These are phyloP conservation scores for Penicillium sp. DNA, from an alignment of 2,329 filamentous ascomycete genomes.

Conservation along the genomic window DNA sequence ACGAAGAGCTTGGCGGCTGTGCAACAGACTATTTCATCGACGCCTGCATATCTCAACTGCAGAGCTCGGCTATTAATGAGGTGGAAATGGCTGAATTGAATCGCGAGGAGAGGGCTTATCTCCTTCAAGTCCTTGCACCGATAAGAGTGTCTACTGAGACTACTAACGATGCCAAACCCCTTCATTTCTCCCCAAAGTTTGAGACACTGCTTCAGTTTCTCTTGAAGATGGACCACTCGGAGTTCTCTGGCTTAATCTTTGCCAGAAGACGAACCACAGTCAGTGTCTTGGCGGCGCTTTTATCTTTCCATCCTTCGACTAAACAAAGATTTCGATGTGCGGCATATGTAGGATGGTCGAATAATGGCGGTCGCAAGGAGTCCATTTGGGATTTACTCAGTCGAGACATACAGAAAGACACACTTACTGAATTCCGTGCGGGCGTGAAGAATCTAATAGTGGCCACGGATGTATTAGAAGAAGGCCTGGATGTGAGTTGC, in stretches of 20 bases:
- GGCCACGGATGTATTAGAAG: constrained; percentile 59
- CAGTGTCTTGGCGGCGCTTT: constrained; percentile 58
- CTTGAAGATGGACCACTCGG: constrained; percentile 42
- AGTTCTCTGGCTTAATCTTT: constrained; percentile 64
- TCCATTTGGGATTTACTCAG: constrained; percentile 52
- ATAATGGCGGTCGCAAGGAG: constrained; percentile 42
- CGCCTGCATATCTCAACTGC: constrained; percentile 46
- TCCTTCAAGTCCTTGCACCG: constrained; percentile 45
- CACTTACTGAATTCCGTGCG: constrained; percentile 54
- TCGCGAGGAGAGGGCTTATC: constrained; percentile 55
- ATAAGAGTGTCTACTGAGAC: constrained; percentile 21
- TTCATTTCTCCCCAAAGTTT: constrained; percentile 58
- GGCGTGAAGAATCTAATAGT: constrained; percentile 59
- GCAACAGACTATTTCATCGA: constrained; percentile 66
- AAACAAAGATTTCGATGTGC: constrained; percentile 46
- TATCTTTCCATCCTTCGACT: constrained; percentile 53
- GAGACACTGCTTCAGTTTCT: constrained; percentile 56
- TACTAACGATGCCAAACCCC: neutral
- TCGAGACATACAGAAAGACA: constrained; percentile 49
- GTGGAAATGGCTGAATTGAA: constrained; percentile 45
- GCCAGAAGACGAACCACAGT: constrained; percentile 63
- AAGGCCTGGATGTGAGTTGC: constrained; percentile 62
- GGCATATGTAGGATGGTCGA: constrained; percentile 50
- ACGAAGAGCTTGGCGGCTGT: constrained; percentile 64
- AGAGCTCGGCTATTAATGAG: constrained; percentile 19